Evolutionary conservation across 2,329 filamentous ascomycete genomes (phyloP).

Genomic region (Epichloe brachyelytri): DNA sequence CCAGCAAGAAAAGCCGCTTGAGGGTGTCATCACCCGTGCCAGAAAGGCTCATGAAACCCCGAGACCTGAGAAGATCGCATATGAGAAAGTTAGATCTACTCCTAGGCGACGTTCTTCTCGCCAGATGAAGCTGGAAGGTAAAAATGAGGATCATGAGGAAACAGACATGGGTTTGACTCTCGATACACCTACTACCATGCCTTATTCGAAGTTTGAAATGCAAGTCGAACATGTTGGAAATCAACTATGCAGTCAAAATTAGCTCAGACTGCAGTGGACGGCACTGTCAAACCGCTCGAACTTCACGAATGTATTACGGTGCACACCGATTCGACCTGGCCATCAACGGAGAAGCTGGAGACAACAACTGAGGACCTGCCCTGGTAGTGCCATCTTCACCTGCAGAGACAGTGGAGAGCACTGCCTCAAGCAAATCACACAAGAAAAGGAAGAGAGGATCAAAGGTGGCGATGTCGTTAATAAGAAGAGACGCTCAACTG

Average conservation of each 20-base stretch:
- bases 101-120: conserved; percentile 2
- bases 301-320: conserved; percentile 11
- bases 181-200: conserved; percentile 4
- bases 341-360: conserved; percentile 8
- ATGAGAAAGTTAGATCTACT: not conserved
- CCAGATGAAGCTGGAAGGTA: not conserved
- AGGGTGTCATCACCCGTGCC: conserved; percentile 2
- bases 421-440: not conserved
- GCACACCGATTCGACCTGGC: conserved; percentile 8
- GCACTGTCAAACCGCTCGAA: not conserved
- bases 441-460: conserved; percentile 19
- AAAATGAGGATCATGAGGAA: not conserved
- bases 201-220: not conserved
- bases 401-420: conserved; percentile 1
- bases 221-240: not conserved
- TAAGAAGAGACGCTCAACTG: conserved; percentile 18
- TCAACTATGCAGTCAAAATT: not conserved
- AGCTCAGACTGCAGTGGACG: not conserved
- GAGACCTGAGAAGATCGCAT: not conserved
- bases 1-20: not conserved
- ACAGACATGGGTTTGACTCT: not conserved
- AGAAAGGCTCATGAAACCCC: not conserved
- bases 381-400: conserved; percentile 15
- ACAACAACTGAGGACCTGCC: conserved; percentile 5
- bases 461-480: conserved; percentile 10